These are phyloP conservation scores for Fusarium decemcellulare DNA, from an alignment of 2,329 filamentous ascomycete genomes.

Conservation along the genomic window DNA sequence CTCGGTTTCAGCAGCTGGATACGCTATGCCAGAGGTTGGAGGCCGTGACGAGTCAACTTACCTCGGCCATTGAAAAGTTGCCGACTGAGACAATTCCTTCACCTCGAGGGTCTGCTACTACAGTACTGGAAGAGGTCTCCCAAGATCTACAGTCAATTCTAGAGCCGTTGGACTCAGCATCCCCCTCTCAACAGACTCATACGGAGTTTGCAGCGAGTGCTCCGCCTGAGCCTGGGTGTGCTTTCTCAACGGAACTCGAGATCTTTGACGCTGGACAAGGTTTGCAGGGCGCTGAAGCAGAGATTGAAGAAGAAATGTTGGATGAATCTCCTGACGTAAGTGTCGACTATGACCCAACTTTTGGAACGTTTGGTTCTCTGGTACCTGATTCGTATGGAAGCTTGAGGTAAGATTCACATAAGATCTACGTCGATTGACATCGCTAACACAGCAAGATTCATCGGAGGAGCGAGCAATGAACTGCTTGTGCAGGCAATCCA, in stretches of 20 bases:
- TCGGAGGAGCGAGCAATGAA: neutral
- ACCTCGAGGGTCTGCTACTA: neutral
- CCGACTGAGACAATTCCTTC: neutral
- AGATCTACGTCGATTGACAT: neutral
- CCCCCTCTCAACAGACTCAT: neutral
- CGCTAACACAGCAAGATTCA: neutral
- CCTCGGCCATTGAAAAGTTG: neutral
- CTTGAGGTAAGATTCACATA: neutral
- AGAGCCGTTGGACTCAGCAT: neutral
- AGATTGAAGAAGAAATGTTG: neutral
- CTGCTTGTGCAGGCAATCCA: neutral
- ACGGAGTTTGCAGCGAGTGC: neutral
- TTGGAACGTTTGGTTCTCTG: neutral
- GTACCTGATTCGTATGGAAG: neutral
- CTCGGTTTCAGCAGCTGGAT: slow-evolving; percentile 2
- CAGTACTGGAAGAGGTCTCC: neutral
- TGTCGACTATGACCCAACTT: neutral
- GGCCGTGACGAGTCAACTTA: neutral
- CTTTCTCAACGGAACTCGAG: neutral
- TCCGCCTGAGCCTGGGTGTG: neutral
- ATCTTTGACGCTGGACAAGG: too few species aligned
- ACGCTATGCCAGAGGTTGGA: neutral
- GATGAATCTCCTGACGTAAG: neutral
- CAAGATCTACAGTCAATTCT: neutral
- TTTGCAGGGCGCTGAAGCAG: neutral